A percentile compares a stretch with the other conserved stretches of the same genome.
phyloP scores from a whole-genome alignment of 73 alveolate genomes.

The Paramecium sexaurelia region DNA sequence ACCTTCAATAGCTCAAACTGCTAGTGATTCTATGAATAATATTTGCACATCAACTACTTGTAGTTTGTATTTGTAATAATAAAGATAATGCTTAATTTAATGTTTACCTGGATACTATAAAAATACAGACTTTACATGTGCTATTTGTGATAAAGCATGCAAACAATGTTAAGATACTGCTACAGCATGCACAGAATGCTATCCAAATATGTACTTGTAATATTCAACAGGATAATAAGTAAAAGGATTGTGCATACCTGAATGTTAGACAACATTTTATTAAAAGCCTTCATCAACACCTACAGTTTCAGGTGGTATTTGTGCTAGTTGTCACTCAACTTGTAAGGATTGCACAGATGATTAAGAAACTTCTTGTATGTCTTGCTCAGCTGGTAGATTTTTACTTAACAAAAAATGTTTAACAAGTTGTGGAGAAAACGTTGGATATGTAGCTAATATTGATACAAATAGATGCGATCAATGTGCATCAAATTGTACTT shows the following conservation, averaged over 20 bases:
- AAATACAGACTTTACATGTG: neutral
- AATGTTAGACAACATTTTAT: neutral
- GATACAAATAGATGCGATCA: neutral
- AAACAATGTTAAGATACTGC: neutral
- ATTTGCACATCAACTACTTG: neutral
- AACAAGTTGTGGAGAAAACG: neutral
- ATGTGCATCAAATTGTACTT: neutral
- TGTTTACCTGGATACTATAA: neutral
- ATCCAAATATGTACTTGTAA: neutral
- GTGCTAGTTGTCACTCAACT: neutral
- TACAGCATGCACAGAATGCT: neutral
- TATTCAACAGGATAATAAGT: neutral
- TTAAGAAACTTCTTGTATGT: neutral
- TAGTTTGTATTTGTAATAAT: neutral
- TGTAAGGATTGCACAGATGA: neutral
- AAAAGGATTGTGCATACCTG: neutral
- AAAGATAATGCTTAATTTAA: neutral
- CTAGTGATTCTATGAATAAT: neutral
- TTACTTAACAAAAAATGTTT: neutral
- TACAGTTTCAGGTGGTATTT: neutral
- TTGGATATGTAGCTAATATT: neutral
- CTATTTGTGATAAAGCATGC: neutral
- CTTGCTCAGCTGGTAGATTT: neutral
- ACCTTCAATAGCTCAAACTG: neutral
- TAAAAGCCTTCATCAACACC: neutral